Base-by-base conservation (phyloP, 345 rosid species). In the Populus davidiana region DNA sequence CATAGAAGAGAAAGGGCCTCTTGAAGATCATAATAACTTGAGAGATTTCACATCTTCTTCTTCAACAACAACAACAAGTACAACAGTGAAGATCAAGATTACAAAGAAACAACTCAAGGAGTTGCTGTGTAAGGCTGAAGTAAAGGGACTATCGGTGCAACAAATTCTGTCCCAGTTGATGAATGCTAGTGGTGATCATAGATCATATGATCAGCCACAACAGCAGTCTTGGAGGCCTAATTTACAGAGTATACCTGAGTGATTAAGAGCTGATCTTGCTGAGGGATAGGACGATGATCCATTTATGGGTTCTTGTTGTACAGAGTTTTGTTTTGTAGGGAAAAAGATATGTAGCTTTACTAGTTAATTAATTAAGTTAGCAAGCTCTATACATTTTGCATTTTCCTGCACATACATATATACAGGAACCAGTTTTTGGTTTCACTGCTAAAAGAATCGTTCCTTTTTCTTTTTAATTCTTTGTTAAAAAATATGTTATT, bases 221-320 rank as follows among this genome's bases (percentile, higher is more conserved):
- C 88, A 81, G 23, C 77, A 81, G 74, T 70, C 92, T 0, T 90
- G 94, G 94, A 83, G 87, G 75, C 94, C 94, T 31, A 87, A 83
- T 61, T 65, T 90, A n/a, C 86, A 85, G 68, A 90, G 92, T 70
- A 90, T 90, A 70, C 92, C 94, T 12, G 94, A 90, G 70, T 82
- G 75, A 77, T 13, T 49, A 5, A 8, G 27, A 68, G 23, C 16
- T 33, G 71, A 39, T 21, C 8, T 67, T 31, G 23, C 6, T 13
- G n/a, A 18, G 33, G 20, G 38, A 47, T 1, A n/a, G 38, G 63
- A 2, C 17, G 62, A 50, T 27, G 72, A 67, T 67, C 44, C 14
- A n/a, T 69, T 41, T 70, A 17, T 14, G 29, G 33, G 10, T 17
- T 70, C 56, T 69, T 39, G 14, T 0, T 43, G 50, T 69, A 14